Evolutionary conservation across 2,329 filamentous ascomycete species (phyloP).

Genomic region (Hymenoscyphus linearis): DNA sequence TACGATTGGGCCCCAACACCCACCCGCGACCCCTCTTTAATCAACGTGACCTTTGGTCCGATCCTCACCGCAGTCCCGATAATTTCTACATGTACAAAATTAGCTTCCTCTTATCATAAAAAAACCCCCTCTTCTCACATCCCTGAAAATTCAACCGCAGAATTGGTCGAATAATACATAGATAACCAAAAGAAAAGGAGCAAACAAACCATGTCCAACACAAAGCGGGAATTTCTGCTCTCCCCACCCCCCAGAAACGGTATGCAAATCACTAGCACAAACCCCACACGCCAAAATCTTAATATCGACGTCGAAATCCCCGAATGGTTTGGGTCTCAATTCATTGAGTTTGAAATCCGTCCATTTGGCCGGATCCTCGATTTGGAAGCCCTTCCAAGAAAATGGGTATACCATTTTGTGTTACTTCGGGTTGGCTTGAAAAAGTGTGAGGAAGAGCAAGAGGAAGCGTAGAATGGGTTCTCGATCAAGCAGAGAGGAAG

Average conservation of each 20-base stretch:
- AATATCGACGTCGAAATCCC: conserved; percentile 81
- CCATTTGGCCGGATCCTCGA: conserved; percentile 33
- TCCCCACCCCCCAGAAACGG: conserved; percentile 55
- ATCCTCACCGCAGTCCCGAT: conserved; percentile 64
- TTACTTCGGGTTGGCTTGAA: neutral
- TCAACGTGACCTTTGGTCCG: conserved; percentile 56
- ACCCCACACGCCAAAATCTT: conserved; percentile 78
- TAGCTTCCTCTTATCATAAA: too few species aligned
- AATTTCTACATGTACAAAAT: conserved; percentile 44
- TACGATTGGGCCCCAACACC: conserved; percentile 51
- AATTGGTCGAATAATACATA: too few species aligned
- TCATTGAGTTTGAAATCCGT: conserved; percentile 38
- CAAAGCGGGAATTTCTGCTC: conserved; percentile 45
- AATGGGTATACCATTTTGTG: conserved; percentile 43
- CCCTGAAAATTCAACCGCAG: neutral
- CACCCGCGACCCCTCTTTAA: conserved; percentile 48
- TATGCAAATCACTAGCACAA: conserved; percentile 69
- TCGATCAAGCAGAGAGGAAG: neutral
- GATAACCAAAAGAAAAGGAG: neutral
- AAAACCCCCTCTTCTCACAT: too few species aligned
- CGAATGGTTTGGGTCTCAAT: conserved; percentile 81
- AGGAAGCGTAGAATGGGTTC: neutral
- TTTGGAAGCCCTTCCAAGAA: conserved; percentile 57
- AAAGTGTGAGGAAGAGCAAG: neutral
- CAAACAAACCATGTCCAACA: conserved; percentile 41